These are phyloP conservation scores for Orbilia ellipsospora DNA, from an alignment of 2,329 filamentous ascomycete species.

Conservation along the genomic window DNA sequence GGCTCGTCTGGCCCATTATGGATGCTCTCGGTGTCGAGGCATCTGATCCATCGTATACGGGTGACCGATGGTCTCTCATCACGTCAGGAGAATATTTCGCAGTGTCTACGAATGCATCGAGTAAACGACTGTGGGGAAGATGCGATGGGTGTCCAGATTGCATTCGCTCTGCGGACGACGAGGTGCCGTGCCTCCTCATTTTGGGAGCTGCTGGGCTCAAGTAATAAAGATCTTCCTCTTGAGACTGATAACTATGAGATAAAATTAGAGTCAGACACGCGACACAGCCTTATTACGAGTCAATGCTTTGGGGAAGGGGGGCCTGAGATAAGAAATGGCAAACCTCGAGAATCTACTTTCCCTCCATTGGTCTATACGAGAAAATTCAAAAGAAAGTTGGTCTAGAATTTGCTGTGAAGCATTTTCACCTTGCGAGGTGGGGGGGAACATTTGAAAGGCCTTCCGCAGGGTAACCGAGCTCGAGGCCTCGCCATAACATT, in stretches of 20 bases:
- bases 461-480: constrained; percentile 17
- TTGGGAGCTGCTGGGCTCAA: neutral
- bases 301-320: neutral
- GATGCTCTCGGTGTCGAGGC: neutral
- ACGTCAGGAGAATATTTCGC: constrained; percentile 26
- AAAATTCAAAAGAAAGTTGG: neutral
- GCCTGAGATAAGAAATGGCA: too few relatives aligned
- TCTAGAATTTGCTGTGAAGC: constrained; percentile 3
- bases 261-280: too few relatives aligned
- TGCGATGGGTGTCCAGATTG: neutral
- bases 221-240: neutral
- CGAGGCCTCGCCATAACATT: constrained; percentile 11
- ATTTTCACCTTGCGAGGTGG: constrained; percentile 2
- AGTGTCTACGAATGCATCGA: constrained; percentile 8
- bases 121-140: neutral
- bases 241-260: neutral
- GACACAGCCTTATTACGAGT: too few relatives aligned
- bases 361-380: constrained; percentile 16
- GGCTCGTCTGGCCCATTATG: neutral
- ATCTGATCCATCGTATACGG: neutral
- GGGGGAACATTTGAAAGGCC: constrained; percentile 24
- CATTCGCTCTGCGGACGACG: neutral
- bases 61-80: constrained; percentile 2
- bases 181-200: constrained; percentile 3
- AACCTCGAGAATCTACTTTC: constrained; percentile 5